phyloP scores from a whole-genome alignment of 257 asterid genomes.

The Jacaranda mimosifolia region DNA sequence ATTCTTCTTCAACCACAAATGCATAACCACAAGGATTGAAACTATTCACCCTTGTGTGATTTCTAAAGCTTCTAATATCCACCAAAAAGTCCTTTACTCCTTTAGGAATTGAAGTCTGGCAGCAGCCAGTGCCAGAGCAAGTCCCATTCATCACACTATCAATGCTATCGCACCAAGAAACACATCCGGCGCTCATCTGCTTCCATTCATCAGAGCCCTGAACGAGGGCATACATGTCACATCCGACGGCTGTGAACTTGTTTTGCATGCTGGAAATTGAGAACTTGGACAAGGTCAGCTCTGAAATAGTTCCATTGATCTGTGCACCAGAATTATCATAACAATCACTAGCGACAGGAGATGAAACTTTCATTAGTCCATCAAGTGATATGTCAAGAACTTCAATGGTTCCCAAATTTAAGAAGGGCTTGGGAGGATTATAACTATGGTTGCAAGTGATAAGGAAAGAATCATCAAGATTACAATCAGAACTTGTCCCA shows the following conservation, averaged over 20 bases:
- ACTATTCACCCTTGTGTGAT: conserved; percentile 20
- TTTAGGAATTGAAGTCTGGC: conserved; percentile 41
- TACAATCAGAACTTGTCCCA: conserved; percentile 28
- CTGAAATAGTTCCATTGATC: not conserved
- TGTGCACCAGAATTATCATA: conserved; percentile 20
- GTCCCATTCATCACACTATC: conserved; percentile 12
- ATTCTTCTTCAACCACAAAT: conserved; percentile 37
- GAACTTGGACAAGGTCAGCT: conserved; percentile 12
- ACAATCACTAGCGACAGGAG: conserved; percentile 37
- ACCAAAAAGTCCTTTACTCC: conserved; percentile 22
- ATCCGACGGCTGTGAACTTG: conserved; percentile 38
- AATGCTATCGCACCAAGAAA: conserved; percentile 31
- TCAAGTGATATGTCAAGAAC: conserved; percentile 34
- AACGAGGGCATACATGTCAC: conserved; percentile 40
- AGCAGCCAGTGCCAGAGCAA: conserved; percentile 49
- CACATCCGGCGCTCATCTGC: conserved; percentile 33
- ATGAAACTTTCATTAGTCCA: conserved; percentile 33
- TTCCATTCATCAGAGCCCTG: not conserved
- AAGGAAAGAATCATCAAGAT: conserved; percentile 30
- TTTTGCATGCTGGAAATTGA: conserved; percentile 29
- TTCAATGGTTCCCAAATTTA: conserved; percentile 24
- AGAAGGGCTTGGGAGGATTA: conserved; percentile 40
- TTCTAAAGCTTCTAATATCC: conserved; percentile 26
- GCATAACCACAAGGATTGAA: conserved; percentile 44
- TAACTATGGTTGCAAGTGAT: conserved; percentile 41